Percentiles rank a stretch among this genome's conserved stretches.
phyloP scores from a whole-genome alignment of 2,329 filamentous ascomycete species.

The Alternaria hordeiaustralica region DNA sequence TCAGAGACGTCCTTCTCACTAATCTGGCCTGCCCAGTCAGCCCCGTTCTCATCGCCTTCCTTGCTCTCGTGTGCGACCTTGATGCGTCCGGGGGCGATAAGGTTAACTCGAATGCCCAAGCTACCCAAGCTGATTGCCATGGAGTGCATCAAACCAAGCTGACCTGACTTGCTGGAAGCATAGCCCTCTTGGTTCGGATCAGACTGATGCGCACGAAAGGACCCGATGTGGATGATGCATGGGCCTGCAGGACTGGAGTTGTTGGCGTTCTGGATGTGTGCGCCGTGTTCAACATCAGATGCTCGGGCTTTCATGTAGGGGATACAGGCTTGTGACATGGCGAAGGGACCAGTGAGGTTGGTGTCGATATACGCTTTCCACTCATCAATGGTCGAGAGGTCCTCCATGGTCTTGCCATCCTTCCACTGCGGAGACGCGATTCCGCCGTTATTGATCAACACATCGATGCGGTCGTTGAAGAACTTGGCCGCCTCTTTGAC shows the following conservation, averaged over 20 bases:
- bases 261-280: conserved; percentile 32
- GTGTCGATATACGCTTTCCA: conserved; percentile 57
- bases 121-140: conserved; percentile 57
- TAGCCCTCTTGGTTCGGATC: conserved; percentile 60
- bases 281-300: conserved; percentile 32
- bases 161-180: conserved; percentile 59
- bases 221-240: conserved; percentile 56
- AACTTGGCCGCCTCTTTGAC: conserved; percentile 53
- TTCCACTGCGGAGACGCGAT: conserved; percentile 52
- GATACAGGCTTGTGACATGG: conserved; percentile 55
- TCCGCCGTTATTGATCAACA: conserved; percentile 49
- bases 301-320: conserved; percentile 54
- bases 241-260: conserved; percentile 45
- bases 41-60: conserved; percentile 53
- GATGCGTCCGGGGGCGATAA: conserved; percentile 56
- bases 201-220: conserved; percentile 55
- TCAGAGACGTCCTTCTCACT: conserved; percentile 51
- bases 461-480: conserved; percentile 50
- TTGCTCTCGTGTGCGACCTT: conserved; percentile 57
- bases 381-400: conserved; percentile 51
- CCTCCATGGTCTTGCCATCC: conserved; percentile 56
- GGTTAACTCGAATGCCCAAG: conserved; percentile 56
- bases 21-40: conserved; percentile 46
- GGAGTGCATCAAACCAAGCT: conserved; percentile 59
- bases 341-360: conserved; percentile 57